phyloP scores from a whole-genome alignment of 139 green algal species.

The Limnomonas spitsbergensis region DNA sequence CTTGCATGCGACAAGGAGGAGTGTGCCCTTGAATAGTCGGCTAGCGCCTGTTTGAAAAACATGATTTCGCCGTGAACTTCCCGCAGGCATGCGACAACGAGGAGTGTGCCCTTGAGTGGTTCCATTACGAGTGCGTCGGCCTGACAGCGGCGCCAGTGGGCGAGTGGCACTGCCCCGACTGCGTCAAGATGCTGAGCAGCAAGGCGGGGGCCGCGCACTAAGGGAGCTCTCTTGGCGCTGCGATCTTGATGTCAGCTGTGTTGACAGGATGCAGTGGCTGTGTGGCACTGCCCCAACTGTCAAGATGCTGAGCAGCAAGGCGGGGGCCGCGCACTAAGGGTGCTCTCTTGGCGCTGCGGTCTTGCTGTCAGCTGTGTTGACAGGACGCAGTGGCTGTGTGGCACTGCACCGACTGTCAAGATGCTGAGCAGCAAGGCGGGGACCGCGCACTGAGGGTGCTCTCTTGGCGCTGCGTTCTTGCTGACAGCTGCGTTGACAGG shows the following conservation, averaged over 20 bases:
- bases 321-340: no score
- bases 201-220: conserved; percentile 5
- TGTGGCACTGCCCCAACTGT: conserved; percentile 41
- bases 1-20: conserved; percentile 80
- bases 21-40: conserved; percentile 89
- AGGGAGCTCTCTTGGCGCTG: no score
- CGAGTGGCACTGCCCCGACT: conserved; percentile 43
- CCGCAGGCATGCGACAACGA: conserved; percentile 74
- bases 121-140: conserved; percentile 86
- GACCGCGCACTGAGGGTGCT: no score
- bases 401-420: conserved; percentile 35
- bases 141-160: conserved; percentile 51
- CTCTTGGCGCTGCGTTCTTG: no score
- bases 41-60: no score
- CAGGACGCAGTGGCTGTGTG: conserved; percentile 40
- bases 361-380: no score
- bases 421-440: not conserved
- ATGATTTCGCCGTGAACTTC: no score
- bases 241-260: no score
- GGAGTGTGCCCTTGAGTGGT: conserved; percentile 89
- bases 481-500: no score
- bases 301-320: conserved; percentile 5
- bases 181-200: conserved; percentile 6
- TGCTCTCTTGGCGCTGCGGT: no score
- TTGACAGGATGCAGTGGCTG: no score